Conservation (phyloP, 768 basidiomycete genomes). For the Rickenella mellea region DNA sequence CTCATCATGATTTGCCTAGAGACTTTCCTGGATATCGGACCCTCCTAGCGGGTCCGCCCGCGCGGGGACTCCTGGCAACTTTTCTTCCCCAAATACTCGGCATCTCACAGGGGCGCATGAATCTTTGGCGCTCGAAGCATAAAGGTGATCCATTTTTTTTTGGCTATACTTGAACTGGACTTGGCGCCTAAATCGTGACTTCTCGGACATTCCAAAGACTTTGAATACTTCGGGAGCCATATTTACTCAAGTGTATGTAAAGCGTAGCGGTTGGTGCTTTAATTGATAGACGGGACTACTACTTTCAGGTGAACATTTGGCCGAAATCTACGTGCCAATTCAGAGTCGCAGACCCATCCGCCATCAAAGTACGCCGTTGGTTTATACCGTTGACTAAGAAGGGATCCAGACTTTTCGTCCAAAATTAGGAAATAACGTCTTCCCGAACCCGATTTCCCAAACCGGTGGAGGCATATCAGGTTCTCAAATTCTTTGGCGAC, state of each 20-base stretch:
- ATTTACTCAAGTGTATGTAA: not conserved
- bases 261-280: not conserved
- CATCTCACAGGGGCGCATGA: not conserved
- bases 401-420: not conserved
- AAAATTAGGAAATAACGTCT: conserved; percentile 39
- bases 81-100: not conserved
- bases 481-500: conserved; percentile 40
- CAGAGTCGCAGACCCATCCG: conserved; percentile 27
- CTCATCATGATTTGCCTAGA: not conserved
- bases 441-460: conserved; percentile 42
- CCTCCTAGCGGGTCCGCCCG: not conserved
- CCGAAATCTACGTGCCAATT: conserved; percentile 2
- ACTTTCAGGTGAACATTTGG: conserved; percentile 6
- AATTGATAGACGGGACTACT: not conserved
- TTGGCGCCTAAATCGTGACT: not conserved
- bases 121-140: not conserved
- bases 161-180: not conserved
- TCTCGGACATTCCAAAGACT: not conserved
- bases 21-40: not conserved
- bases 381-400: not conserved
- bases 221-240: too few species aligned
- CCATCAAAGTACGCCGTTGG: conserved; percentile 2
- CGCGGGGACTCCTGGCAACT: not conserved
- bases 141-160: not conserved
- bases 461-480: conserved; percentile 34